phyloP scores from a whole-genome alignment of 1,284 basidiomycete species.

The Ustanciosporium gigantosporum region DNA sequence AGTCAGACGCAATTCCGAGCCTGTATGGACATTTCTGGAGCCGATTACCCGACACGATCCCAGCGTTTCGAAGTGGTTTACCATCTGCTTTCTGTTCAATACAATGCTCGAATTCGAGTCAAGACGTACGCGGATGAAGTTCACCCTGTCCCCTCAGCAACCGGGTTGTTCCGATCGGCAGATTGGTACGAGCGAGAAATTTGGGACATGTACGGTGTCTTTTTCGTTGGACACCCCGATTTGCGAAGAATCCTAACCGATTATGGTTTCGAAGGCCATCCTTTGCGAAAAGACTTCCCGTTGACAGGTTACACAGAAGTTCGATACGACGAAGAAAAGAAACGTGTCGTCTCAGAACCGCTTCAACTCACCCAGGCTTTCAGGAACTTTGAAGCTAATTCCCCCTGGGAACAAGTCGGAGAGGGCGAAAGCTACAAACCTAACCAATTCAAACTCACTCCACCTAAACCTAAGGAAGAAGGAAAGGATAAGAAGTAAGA shows the following conservation, averaged over 20 bases:
- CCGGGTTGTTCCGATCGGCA: slow-evolving; percentile 81
- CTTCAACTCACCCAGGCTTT: slow-evolving; percentile 97
- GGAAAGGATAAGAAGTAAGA: slow-evolving; percentile 59
- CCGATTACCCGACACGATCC: slow-evolving; percentile 89
- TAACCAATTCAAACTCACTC: slow-evolving; percentile 62
- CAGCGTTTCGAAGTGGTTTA: slow-evolving; percentile 98
- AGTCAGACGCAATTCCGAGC: slow-evolving; percentile 92
- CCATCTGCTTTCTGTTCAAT: slow-evolving; percentile 81
- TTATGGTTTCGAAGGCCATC: slow-evolving; percentile 98
- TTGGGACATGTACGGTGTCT: slow-evolving; percentile 97
- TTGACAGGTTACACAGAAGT: slow-evolving; percentile 96
- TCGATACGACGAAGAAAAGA: slow-evolving; percentile 96
- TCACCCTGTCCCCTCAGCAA: slow-evolving; percentile 86
- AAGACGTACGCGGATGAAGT: slow-evolving; percentile 98
- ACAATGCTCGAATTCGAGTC: slow-evolving; percentile 79
- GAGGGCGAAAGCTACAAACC: slow-evolving; percentile 74
- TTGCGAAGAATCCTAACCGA: slow-evolving; percentile 95
- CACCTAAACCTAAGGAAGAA: slow-evolving; percentile 62
- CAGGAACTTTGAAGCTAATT: slow-evolving; percentile 82
- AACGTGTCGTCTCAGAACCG: slow-evolving; percentile 97
- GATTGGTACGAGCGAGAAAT: slow-evolving; percentile 99
- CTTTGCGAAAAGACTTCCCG: slow-evolving; percentile 96
- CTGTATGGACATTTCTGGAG: slow-evolving; percentile 90
- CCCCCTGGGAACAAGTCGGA: slow-evolving; percentile 95
- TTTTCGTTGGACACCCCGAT: slow-evolving; percentile 95